phyloP scores from a whole-genome alignment of 192 early-diverging fungal genomes.

The Coemansia sp. region DNA sequence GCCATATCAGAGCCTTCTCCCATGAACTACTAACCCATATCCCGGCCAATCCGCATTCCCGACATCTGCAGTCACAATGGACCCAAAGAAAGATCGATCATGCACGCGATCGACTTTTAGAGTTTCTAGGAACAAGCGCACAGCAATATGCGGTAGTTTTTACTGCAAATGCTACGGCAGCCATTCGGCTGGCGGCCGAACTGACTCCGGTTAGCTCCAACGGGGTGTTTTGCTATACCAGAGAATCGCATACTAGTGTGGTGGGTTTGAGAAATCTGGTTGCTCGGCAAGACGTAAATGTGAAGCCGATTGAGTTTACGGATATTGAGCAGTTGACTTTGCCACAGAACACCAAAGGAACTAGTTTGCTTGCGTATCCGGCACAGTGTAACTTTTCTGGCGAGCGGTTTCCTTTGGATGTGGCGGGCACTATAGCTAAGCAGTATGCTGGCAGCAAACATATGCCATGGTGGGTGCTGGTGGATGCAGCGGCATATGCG shows the following conservation, averaged over 20 bases:
- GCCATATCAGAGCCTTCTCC: constrained; percentile 40
- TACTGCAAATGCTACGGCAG: constrained; percentile 74
- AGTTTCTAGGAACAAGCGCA: constrained; percentile 58
- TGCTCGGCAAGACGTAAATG: constrained; percentile 19
- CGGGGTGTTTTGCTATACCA: constrained; percentile 58
- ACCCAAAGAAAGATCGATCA: constrained; percentile 55
- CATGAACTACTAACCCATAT: constrained; percentile 52
- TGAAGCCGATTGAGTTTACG: constrained; percentile 25
- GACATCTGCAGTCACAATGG: constrained; percentile 54
- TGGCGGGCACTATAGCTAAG: constrained; percentile 50
- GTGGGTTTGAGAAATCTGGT: constrained; percentile 68
- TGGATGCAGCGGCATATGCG: constrained; percentile 73
- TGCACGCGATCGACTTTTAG: constrained; percentile 56
- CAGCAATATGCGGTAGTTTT: constrained; percentile 70
- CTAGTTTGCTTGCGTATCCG: constrained; percentile 69
- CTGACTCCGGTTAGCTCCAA: constrained; percentile 55
- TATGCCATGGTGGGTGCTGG: constrained; percentile 57
- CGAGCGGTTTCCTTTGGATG: constrained; percentile 63
- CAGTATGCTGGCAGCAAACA: constrained; percentile 7
- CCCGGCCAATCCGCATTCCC: constrained; percentile 69
- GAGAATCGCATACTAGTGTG: constrained; percentile 71
- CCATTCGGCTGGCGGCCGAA: constrained; percentile 73
- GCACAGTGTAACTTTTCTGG: constrained; percentile 88
- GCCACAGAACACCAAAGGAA: constrained; percentile 15
- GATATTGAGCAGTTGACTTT: constrained; percentile 18